Evolutionary conservation across 768 basidiomycete species (phyloP), one percentile per base, ranked within the genome.

Genomic region (Dendrothele bispora): DNA sequence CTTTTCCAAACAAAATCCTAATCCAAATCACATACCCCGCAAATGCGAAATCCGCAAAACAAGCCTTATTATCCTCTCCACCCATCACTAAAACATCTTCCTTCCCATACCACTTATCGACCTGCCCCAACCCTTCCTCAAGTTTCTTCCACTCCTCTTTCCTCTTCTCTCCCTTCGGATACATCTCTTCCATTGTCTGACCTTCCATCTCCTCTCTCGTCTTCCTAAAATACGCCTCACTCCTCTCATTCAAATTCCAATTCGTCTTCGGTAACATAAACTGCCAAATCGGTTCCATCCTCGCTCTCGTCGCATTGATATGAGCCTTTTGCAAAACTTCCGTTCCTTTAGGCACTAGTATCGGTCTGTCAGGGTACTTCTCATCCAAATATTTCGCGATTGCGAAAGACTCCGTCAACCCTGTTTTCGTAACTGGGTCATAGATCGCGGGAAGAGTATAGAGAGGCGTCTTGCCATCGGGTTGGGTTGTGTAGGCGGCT

Each of bases 321-420:
- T 53, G 55, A n/a, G 45, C 50, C 17, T 39, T 27, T 29, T 59
- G 59, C 10, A 62, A 50, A 1, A 50, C 54, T 15, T 42, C 30
- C 2, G 55, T 57, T n/a, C 60, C 67, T 1, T 43, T 28, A 1
- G 70, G 69, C 22, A 73, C 52, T 14, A 75, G 55, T 15, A 39
- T 49, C 1, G 64, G 68, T 3, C 64, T 63, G 35, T 67, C 60
- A 7, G 72, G 69, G 54, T 70, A 76, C 1, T 61, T 59, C 20
- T 49, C 58, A 27, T 77, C 73, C 27, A 75, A 72, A 48, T 76
- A 77, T 28, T 62, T 56, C 21, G 73, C 70, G 48, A 75, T 76
- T 29, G 55, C 51, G 40, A 63, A 58, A 12, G 71, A 71, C 30
- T 77, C 71, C 0, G 71, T 43, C 20, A 72, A 38, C 34, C 59